Conservation (phyloP, 805 yeast species). For the Wickerhamomyces silvicola region DNA sequence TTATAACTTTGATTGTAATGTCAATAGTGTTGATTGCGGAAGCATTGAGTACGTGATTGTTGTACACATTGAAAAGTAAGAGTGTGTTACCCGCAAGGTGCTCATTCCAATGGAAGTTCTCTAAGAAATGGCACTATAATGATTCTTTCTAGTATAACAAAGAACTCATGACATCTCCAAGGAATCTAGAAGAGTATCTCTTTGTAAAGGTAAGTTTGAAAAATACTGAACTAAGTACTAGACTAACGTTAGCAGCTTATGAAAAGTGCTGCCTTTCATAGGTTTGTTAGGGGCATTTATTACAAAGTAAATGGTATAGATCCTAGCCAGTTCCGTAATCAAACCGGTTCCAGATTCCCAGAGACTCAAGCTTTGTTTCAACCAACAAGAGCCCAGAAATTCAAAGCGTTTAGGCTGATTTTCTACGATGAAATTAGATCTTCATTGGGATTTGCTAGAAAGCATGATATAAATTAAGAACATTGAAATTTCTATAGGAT, state of each 20-base stretch:
- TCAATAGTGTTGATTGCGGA: too few relatives aligned
- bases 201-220: conserved; percentile 16
- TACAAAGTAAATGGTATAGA: conserved; percentile 52
- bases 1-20: too few relatives aligned
- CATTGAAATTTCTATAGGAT: background rate
- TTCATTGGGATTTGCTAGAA: conserved; percentile 40
- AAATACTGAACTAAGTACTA: conserved; percentile 20
- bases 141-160: too few relatives aligned
- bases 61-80: too few relatives aligned
- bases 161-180: conserved; percentile 20
- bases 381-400: conserved; percentile 50
- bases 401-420: conserved; percentile 53
- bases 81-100: too few relatives aligned
- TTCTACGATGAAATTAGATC: conserved; percentile 57
- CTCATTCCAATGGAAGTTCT: too few relatives aligned
- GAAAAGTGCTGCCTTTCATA: conserved; percentile 52
- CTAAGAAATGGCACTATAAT: too few relatives aligned
- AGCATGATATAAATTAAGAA: conserved; percentile 8
- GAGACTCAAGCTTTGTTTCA: conserved; percentile 14
- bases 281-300: conserved; percentile 56
- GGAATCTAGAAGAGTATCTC: conserved; percentile 42
- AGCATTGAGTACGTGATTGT: too few relatives aligned
- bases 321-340: conserved; percentile 32
- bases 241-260: conserved; percentile 31
- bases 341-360: conserved; percentile 14